phyloP scores from a whole-genome alignment of 164 flowering plant species.

The Tinospora cordifolia region DNA sequence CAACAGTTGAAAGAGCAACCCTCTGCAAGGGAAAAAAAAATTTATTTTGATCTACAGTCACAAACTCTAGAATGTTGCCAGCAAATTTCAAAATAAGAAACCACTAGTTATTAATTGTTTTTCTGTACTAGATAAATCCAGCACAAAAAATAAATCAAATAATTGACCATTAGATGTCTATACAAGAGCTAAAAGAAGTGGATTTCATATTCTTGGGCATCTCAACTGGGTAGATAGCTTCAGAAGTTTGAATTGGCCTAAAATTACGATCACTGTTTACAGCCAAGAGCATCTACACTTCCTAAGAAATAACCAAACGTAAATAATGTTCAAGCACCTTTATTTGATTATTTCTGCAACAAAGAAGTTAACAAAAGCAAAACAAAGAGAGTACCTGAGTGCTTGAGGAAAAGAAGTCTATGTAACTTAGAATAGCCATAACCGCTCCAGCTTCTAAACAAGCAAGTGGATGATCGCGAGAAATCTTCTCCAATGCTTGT shows the following conservation, averaged over 20 bases:
- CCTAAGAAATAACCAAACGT: neutral
- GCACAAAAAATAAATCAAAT: neutral
- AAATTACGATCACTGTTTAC: no score
- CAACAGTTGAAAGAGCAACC: constrained; percentile 73
- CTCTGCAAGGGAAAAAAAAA: constrained; percentile 37
- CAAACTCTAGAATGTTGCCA: neutral
- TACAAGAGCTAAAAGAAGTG: neutral
- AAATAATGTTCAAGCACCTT: neutral
- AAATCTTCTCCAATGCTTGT: constrained; percentile 90
- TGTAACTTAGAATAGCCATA: constrained; percentile 65
- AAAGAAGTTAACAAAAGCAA: neutral
- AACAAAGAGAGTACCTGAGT: constrained; percentile 46
- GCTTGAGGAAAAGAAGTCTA: constrained; percentile 82
- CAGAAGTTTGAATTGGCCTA: neutral
- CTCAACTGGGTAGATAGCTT: neutral
- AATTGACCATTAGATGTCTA: neutral
- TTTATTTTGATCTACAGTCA: neutral
- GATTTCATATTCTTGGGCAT: neutral
- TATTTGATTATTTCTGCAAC: neutral
- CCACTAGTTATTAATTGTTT: neutral
- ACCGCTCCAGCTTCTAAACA: constrained; percentile 83
- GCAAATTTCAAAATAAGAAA: neutral
- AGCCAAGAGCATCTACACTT: neutral
- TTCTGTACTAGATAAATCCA: neutral
- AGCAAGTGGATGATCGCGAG: constrained; percentile 67